Conservation (phyloP, 1,284 basidiomycete genomes). For the Tremellales sp. region DNA sequence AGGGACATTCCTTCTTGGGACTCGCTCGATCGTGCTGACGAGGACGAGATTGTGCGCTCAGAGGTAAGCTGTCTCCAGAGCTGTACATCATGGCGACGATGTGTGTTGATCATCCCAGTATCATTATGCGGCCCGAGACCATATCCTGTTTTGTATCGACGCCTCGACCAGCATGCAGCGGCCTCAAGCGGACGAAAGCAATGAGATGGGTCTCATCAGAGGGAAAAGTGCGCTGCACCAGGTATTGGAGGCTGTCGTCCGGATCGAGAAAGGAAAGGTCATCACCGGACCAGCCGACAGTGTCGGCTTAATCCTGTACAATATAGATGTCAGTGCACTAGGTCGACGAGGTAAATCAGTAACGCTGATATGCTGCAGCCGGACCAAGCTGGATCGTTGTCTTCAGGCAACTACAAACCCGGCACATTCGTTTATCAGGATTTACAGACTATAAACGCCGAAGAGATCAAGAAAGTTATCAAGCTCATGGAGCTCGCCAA, state of each 20-base stretch:
- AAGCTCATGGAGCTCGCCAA: constrained; percentile 32
- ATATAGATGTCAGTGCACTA: constrained; percentile 63
- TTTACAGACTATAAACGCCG: constrained; percentile 71
- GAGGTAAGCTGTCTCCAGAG: constrained; percentile 25
- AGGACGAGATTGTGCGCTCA: constrained; percentile 39
- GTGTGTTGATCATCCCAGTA: constrained; percentile 50
- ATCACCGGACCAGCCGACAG: constrained; percentile 79
- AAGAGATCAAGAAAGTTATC: constrained; percentile 64
- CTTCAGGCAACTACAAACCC: constrained; percentile 53
- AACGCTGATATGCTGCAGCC: constrained; percentile 11
- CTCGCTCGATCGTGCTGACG: constrained; percentile 26
- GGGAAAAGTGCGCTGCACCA: constrained; percentile 50
- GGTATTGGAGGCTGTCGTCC: constrained; percentile 75
- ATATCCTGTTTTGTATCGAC: constrained; percentile 89
- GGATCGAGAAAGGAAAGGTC: constrained; percentile 84
- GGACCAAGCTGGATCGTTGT: constrained; percentile 36
- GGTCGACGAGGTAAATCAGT: neutral
- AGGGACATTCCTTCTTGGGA: constrained; percentile 40
- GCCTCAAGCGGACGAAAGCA: constrained; percentile 54
- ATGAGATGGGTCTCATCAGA: constrained; percentile 22
- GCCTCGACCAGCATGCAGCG: constrained; percentile 83
- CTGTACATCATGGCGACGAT: neutral
- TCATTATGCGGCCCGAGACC: constrained; percentile 70
- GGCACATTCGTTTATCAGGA: constrained; percentile 71
- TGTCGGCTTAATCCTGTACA: constrained; percentile 85